Base-by-base conservation (phyloP, 129 eudicot genomes). In the Flaveria bidentis region DNA sequence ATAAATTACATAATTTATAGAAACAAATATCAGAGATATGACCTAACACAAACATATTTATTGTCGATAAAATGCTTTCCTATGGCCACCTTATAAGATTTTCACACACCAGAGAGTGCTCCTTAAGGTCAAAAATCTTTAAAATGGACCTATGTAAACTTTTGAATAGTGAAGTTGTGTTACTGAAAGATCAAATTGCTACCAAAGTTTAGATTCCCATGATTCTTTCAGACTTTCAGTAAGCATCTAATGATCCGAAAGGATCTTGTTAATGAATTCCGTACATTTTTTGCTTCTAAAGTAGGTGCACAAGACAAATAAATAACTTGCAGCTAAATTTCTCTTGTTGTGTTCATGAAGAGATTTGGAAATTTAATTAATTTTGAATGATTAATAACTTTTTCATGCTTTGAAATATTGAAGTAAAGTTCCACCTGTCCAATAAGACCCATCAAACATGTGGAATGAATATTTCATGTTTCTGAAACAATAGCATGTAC, bases 11-110 rank as follows among this genome's bases (percentile, higher is more conserved):
- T 36, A 2, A 25, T 16, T 28, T 3, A 8, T 6, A 56, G 6
- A 55, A 42, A 6, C 3, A 7, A 36, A 2, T 2, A 33, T 64
- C 5, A 23, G 49, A 33, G 12, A 55, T 33, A 53, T 17, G 76
- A 41, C 79, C 47, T 46, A 63, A 61, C 72, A 63, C 72, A 47
- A 25, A 46, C 47, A 75, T 62, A 62, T 75, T 16, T 47, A 30
- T 33, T 65, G 65, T 28, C 6, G 63, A 64, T 50, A 30, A 49
- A 26, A 3, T 42, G 53, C 47, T 63, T 46, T 6, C 26, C 66
- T 14, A 72, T 3, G 18, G 8, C 3, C 49, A 12, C 20, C 4
- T 75, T 10, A 28, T n/a, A 47, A 16, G 63, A n/a, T 46, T 47
- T 75, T n/a, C 64, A 3, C 15, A 50, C 3, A 33, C 63, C 22